A percentile compares a stretch with the other conserved stretches of the same genome.
phyloP scores from a whole-genome alignment of 257 asterid genomes.

The Leptodermis oblonga region DNA sequence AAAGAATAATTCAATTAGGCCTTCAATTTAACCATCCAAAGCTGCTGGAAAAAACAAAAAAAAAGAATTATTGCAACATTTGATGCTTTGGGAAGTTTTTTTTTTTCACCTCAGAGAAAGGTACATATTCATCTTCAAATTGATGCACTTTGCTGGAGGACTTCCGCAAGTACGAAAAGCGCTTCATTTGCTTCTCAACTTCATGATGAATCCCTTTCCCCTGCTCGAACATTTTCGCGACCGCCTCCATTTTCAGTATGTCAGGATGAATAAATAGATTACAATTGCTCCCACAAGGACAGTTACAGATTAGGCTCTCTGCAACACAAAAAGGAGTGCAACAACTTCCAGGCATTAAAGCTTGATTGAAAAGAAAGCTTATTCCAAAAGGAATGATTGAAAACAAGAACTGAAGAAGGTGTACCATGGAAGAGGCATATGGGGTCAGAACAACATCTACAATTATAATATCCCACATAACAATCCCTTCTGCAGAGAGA shows the following conservation, averaged over 20 bases:
- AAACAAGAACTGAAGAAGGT: not conserved
- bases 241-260: slow-evolving; percentile 25
- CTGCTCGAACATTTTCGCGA: slow-evolving; percentile 29
- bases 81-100: not conserved
- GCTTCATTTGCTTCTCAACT: slow-evolving; percentile 30
- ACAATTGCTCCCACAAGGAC: slow-evolving; percentile 24
- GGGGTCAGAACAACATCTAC: slow-evolving; percentile 28
- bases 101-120: slow-evolving; percentile 29
- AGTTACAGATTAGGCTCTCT: slow-evolving; percentile 22
- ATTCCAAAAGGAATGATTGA: not conserved
- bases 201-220: slow-evolving; percentile 20
- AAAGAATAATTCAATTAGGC: not conserved
- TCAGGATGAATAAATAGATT: slow-evolving; percentile 23
- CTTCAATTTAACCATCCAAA: not conserved
- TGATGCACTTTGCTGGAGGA: slow-evolving; percentile 7
- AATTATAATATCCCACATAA: slow-evolving; percentile 29
- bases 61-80: not conserved
- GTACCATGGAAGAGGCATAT: slow-evolving; percentile 45
- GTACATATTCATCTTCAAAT: slow-evolving; percentile 21
- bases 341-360: not conserved
- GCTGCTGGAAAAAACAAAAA: not conserved
- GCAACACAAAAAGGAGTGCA: slow-evolving; percentile 11
- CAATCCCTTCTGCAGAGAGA: slow-evolving; percentile 37
- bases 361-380: not conserved
- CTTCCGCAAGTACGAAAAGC: slow-evolving; percentile 18